Evolutionary conservation across 805 yeast genomes (phyloP), one percentile per base, ranked within the genome.

Genomic region (Blastobotrys attinorum): DNA sequence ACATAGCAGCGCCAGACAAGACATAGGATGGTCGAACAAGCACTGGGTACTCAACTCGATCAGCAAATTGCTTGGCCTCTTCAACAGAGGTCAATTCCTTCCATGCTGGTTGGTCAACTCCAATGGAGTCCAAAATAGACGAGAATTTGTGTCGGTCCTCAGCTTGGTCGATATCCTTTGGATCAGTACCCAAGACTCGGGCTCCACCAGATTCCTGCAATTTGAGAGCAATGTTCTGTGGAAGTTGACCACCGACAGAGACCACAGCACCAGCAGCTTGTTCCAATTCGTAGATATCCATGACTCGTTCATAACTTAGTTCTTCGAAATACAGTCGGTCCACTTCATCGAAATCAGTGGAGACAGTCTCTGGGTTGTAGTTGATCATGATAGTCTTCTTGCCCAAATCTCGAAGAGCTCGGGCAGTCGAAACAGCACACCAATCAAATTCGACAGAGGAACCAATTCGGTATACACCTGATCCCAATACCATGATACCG

Each of bases 401-500:
- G 51, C 95, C 95, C 44, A 78, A 72, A 43, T 78, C 83, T 65
- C 98, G 80, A 57, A 90, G 78, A 36, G 97, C 88, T 63, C 97
- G 81, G 45, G 95, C 96, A 46, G 98, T 84, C 51, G 92, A 78
- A 51, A 90, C 98, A 44, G 97, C 98, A 75, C 98, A 90, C 98
- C 98, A 90, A 67, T 90, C 98, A 59, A 90, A 90, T 70, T 92
- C 98, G 44, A 90, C 98, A 25, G 97, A 88, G 1, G 97, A 89
- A 47, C 98, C 98, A 64, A 90, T 90, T 67, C 98, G 79, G 77
- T 90, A 90, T 41, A 92, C 98, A 72, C 98, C 97, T n/a, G 97
- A 88, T 43, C 97, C 98, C 56, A 90, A 74, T 33, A 90, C 97
- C 78, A 92, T 71, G 48, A 92, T 83, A 60, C 97, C 97, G 53